Evolutionary conservation across 306 rosid genomes (phyloP).

Genomic region (Cucurbita pepo): DNA sequence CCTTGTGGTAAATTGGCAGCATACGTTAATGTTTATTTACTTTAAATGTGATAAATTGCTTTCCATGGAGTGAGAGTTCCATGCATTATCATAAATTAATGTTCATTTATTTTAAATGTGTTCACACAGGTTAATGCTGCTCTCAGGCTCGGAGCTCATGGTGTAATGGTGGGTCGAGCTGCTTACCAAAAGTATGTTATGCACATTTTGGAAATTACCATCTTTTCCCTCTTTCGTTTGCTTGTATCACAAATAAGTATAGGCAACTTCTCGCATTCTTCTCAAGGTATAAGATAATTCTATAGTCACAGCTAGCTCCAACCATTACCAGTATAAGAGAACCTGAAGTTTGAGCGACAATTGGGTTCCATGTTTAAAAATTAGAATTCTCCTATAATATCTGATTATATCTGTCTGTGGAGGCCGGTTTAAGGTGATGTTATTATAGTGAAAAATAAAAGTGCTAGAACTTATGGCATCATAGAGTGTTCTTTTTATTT

Average conservation of each 20-base stretch:
- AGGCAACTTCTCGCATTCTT: background rate
- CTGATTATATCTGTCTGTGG: background rate
- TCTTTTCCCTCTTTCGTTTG: background rate
- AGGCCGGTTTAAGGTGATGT: background rate
- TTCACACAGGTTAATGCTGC: constrained; percentile 58
- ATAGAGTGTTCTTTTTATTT: background rate
- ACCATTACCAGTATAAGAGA: background rate
- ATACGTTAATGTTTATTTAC: background rate
- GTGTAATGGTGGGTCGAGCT: constrained; percentile 97
- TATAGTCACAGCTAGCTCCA: background rate
- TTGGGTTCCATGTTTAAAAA: background rate
- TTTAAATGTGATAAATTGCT: background rate
- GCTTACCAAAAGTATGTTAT: constrained; percentile 59
- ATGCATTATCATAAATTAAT: background rate
- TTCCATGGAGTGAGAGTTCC: background rate
- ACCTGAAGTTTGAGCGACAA: background rate
- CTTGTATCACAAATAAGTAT: background rate
- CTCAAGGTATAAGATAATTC: background rate
- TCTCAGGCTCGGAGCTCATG: constrained; percentile 76
- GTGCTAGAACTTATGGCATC: no score
- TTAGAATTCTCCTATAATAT: background rate
- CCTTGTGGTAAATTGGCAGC: background rate
- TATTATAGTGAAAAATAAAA: background rate
- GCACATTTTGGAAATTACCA: background rate
- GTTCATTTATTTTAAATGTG: background rate